phyloP scores from a whole-genome alignment of 2,329 filamentous ascomycete species.

The Massarina eburnea region DNA sequence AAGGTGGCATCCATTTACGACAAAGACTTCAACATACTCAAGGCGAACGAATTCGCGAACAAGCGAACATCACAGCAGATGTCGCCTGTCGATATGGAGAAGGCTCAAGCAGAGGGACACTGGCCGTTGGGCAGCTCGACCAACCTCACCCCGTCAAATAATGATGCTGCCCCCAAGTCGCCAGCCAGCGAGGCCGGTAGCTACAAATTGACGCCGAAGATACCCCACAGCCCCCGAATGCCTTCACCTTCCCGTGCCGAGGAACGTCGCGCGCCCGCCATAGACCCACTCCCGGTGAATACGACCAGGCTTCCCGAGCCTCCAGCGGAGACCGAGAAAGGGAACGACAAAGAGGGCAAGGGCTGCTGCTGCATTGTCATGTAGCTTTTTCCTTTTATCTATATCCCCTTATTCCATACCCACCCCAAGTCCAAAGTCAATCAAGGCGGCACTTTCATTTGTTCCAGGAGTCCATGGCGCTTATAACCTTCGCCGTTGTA shows the following conservation, averaged over 20 bases:
- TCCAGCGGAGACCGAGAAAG: conserved; percentile 58
- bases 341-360: conserved; percentile 59
- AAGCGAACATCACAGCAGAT: conserved; percentile 35
- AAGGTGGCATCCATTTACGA: conserved; percentile 85
- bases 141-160: conserved; percentile 23
- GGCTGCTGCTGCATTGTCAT: conserved; percentile 76
- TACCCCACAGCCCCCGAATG: conserved; percentile 36
- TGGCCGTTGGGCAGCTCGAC: conserved; percentile 41
- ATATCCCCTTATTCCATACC: conserved; percentile 30
- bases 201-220: conserved; percentile 52
- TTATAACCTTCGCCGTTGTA: conserved; percentile 13
- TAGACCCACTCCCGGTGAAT: conserved; percentile 7
- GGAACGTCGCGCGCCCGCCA: conserved; percentile 14
- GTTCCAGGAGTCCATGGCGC: conserved; percentile 26
- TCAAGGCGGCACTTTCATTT: conserved; percentile 25
- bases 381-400: conserved; percentile 49
- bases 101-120: conserved; percentile 25
- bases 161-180: conserved; percentile 28
- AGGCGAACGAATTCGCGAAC: conserved; percentile 56
- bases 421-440: conserved; percentile 2
- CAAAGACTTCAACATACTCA: conserved; percentile 81
- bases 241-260: conserved; percentile 29
- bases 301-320: conserved; percentile 58
- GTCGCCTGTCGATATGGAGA: conserved; percentile 32
- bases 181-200: conserved; percentile 46